These are phyloP conservation scores for Gaertneriomyces semiglobifer DNA, from an alignment of 192 early-diverging fungal species.

Conservation along the genomic window DNA sequence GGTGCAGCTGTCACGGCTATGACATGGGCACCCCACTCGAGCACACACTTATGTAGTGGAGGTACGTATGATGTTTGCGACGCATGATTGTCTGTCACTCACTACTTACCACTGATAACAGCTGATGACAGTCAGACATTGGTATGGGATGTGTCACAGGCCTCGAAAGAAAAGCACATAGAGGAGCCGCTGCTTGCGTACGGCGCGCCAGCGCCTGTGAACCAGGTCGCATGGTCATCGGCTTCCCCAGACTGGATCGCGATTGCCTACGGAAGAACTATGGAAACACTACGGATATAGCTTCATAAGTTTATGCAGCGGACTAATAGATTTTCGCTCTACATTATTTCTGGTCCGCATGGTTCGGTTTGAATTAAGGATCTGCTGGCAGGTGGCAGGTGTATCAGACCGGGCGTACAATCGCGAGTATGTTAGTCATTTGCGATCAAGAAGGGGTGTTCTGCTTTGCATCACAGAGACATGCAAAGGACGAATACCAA, in stretches of 20 bases:
- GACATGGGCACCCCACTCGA: slow-evolving; percentile 81
- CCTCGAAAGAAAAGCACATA: slow-evolving; percentile 32
- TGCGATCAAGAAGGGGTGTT: too few species aligned
- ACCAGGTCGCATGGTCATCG: slow-evolving; percentile 79
- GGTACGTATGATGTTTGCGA: slow-evolving; percentile 44
- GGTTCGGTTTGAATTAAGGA: too few species aligned
- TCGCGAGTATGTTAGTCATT: too few species aligned
- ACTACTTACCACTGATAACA: slow-evolving; percentile 27
- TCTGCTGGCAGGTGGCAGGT: too few species aligned
- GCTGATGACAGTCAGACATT: slow-evolving; percentile 87
- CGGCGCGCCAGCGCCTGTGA: slow-evolving; percentile 70
- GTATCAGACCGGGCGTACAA: too few species aligned
- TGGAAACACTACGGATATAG: slow-evolving; percentile 82
- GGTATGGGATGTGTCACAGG: slow-evolving; percentile 79
- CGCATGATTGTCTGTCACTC: not conserved
- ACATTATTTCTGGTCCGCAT: too few species aligned
- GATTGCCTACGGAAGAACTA: slow-evolving; percentile 76
- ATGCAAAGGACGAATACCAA: too few species aligned
- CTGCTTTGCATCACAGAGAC: too few species aligned
- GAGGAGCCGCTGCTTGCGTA: slow-evolving; percentile 71
- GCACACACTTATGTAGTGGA: slow-evolving; percentile 78
- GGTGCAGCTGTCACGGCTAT: slow-evolving; percentile 74
- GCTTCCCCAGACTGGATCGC: slow-evolving; percentile 82
- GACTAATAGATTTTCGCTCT: too few species aligned
- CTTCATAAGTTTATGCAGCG: not conserved